Base-by-base conservation (phyloP, 1,284 basidiomycete species). In the Trichosporon faecale region DNA sequence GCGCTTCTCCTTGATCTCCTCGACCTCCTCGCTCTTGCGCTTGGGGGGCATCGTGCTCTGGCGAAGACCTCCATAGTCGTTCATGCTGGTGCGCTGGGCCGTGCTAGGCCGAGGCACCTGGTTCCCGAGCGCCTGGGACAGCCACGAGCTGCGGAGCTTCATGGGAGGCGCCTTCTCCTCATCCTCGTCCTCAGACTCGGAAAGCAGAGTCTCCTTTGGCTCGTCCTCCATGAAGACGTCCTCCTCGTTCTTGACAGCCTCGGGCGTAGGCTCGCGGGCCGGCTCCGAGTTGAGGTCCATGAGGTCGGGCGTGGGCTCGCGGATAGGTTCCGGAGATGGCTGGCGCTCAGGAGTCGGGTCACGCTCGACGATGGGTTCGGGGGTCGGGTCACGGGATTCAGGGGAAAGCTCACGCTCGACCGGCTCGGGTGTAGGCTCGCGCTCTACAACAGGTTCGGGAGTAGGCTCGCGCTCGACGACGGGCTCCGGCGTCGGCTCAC, bases 121-220 rank as follows among this genome's bases (percentile, higher is more conserved):
- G 25, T 75, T 73, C 6, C 78, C 80, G 23, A 82, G 78, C 21
- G 80, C 82, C 72, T 80, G 79, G 68, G 68, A 76, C 18, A 82
- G 78, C 82, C 80, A 82, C 2, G 82, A 83, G 6, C 77, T 80
- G 60, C 79, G 79, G 64, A 80, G 80, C 49, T 52, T 52, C 11
- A 52, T 21, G 21, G 49, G 49, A 52, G 49, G 49, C 49, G n/a
- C 18, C 44, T 21, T 46, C 18, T 46, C 44, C 18, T 52, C 21
- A 9, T 52, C 49, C 7, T 52, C 49, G 6, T 33, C 57, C 31
- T 61, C 57, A 8, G 57, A 61, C 18, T 61, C 57, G 57, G 57
- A 61, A 5, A 61, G 27, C 6, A 61, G 29, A 3, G 29, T 61
- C 57, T 61, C 57, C 49, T 52, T 52, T 12, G 49, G 49, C 21